Base-by-base conservation (phyloP, 2,329 filamentous ascomycete species). In the Colletotrichum lini region DNA sequence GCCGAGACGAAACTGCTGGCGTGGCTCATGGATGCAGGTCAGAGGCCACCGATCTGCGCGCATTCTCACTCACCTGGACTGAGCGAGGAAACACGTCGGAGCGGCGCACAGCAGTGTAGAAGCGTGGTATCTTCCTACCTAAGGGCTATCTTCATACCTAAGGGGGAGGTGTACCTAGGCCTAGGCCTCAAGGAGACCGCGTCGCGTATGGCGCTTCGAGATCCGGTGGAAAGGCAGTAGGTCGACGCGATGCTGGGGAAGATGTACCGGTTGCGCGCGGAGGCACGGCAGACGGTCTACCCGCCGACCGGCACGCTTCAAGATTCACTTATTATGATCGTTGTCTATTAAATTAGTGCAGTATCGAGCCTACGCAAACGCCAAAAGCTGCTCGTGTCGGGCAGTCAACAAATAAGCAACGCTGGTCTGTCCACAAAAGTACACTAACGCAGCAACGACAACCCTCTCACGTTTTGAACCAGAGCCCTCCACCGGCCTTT, bases 401-500 rank as follows among this genome's bases (percentile, higher is more conserved):
- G 5, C 9, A 13, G 18, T 21, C 18, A n/a, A 10, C 1, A 15
- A n/a, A 15, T 12, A 15, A n/a, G 9, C 16, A 5, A 54, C 12
- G 38, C 12, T 21, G 7, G 5, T n/a, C 18, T 15, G 2, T 35
- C 18, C 18, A 8, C 3, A 3, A 54, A 8, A 6, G 21, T 21
- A 21, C 4, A 38, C 4, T 13, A 15, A 18, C 7, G 26, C 7
- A 38, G 2, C 52, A 38, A 8, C 18, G 5, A 15, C n/a, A 18
- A n/a, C 6, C 30, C 15, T 35, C 18, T 74, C 38, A 81, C 6
- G 86, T 81, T 76, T 82, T 87, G 0, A 78, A 79, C 60, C 47
- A 75, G 80, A 83, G 84, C 12, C 81, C 80, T n/a, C 75, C 70
- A 1, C 80, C 81, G 8, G 78, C 76, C 73, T 77, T 81, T 54